Base-by-base conservation (phyloP, 192 early-diverging fungal species). In the Polychytrium aggregatum region DNA sequence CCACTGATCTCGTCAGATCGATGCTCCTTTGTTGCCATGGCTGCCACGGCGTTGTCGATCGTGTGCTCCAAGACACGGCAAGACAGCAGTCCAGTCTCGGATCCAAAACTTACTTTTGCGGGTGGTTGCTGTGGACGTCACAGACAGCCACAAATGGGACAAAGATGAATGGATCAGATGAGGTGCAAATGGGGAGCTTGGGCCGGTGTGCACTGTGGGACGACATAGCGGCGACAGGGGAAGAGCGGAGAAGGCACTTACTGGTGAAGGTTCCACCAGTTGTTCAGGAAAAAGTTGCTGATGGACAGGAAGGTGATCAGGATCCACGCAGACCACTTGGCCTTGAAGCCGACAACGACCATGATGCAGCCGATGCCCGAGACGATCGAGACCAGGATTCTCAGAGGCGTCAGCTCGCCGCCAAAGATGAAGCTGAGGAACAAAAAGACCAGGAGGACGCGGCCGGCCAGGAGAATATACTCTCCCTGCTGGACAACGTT, bases 301-400 rank as follows among this genome's bases (percentile, higher is more conserved):
- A 98, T 71, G 26, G 82, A 85, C 45, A 98, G 56, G 53, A 98
- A 82, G 24, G 88, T 63, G 36, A 97, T 85, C 35, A 98, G 59
- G 43, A 97, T 86, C 68, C 88, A 88, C 21, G 95, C 93, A 17
- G 90, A 90, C 76, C 79, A 89, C 71, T 90, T 92, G 33, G 95
- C 91, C 68, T 97, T 98, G 74, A 97, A 98, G 0, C 95, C 95
- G 28, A 98, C 80, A 1, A 87, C 90, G 22, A 98, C 87, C 88
- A 95, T 88, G 36, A 93, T 56, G 60, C 90, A 93, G 37, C 90
- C 90, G 25, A 80, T 62, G 24, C 89, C 64, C 20, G 84, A 85
- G 22, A 95, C 67, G 18, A 81, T 24, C 11, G 85, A 81, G 10
- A 92, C 81, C 31, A 82, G 38, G 16, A 83, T 34, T 13, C 93